Evolutionary conservation across 2,329 filamentous ascomycete species (phyloP).

Genomic region (Sarocladium strictum): DNA sequence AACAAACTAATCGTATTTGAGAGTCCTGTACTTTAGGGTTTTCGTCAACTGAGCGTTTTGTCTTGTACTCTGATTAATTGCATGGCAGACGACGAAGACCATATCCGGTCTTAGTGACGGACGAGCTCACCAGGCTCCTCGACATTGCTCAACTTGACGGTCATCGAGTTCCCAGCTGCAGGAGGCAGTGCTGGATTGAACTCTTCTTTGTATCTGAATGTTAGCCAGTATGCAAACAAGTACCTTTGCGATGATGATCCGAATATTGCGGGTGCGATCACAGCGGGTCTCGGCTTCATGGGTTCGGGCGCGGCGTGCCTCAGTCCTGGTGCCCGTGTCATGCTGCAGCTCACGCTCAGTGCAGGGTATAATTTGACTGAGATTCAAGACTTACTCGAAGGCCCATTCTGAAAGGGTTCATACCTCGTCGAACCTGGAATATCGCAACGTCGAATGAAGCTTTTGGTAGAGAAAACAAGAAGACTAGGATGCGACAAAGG

Average conservation of each 20-base stretch:
- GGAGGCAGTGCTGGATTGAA: conserved; percentile 25
- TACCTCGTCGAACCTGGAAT: background rate
- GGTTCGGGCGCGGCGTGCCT: background rate
- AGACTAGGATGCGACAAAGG: too few species aligned
- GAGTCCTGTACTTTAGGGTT: too few species aligned
- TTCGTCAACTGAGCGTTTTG: too few species aligned
- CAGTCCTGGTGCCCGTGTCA: conserved; percentile 17
- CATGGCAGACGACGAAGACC: too few species aligned
- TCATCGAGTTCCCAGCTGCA: conserved; percentile 19
- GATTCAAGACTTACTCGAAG: conserved; percentile 24
- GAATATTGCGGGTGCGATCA: conserved; percentile 21
- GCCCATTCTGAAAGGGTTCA: conserved; percentile 15
- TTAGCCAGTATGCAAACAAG: conserved; percentile 24
- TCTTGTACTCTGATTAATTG: too few species aligned
- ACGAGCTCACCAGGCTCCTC: conserved; percentile 25
- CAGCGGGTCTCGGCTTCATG: background rate
- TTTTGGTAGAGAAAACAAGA: background rate
- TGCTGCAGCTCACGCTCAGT: conserved; percentile 25
- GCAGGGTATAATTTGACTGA: conserved; percentile 20
- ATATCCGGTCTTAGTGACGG: conserved; percentile 16
- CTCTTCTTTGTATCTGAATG: conserved; percentile 26
- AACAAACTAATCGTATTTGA: too few species aligned
- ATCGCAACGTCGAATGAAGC: background rate
- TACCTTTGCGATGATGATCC: conserved; percentile 24
- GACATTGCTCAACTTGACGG: conserved; percentile 23